Base-by-base conservation (phyloP, 768 basidiomycete species). In the Mycena indigotica region DNA sequence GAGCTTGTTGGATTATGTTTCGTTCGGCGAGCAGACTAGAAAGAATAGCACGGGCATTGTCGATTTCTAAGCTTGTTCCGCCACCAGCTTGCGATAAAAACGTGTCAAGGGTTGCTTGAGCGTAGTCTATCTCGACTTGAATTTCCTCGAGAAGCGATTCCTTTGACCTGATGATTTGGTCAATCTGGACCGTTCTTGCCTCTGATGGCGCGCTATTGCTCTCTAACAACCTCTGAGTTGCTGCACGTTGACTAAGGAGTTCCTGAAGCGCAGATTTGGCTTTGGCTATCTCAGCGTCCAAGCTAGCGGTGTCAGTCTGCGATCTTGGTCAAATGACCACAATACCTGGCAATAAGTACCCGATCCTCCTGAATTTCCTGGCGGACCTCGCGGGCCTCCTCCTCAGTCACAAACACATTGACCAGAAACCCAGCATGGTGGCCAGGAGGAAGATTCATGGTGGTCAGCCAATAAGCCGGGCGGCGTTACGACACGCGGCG, bases 221-320 rank as follows among this genome's bases (percentile, higher is more conserved):
- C 40, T 61, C 63, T 3, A 67, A 55, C 3, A 62, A 35, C 30
- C 52, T 57, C 45, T 64, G 62, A 6, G 56, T 56, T 29, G 56
- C 65, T 3, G 58, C 52, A 25, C 65, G 32, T 48, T 60, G 58
- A 50, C 30, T 56, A 8, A 62, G 44, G 6, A 67, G 61, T n/a
- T 61, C 35, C 21, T 58, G 52, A 21, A 60, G 50, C 3, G 61
- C 62, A 5, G 55, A 62, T 21, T 58, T 25, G 3, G 60, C 63
- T 30, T 52, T 55, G 3, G 58, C 63, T 13, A 67, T 67, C 40
- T 66, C 58, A 17, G 63, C 55, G 45, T 67, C 66, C 35, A 66
- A 39, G 52, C 62, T 64, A 21, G 19, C 21, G 25, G 28, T 2
- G 26, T 12, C 32, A 35, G n/a, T 15, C n/a, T 13, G 5, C n/a